Base-by-base conservation (phyloP, 192 early-diverging fungal genomes). In the Allomyces arbusculus region DNA sequence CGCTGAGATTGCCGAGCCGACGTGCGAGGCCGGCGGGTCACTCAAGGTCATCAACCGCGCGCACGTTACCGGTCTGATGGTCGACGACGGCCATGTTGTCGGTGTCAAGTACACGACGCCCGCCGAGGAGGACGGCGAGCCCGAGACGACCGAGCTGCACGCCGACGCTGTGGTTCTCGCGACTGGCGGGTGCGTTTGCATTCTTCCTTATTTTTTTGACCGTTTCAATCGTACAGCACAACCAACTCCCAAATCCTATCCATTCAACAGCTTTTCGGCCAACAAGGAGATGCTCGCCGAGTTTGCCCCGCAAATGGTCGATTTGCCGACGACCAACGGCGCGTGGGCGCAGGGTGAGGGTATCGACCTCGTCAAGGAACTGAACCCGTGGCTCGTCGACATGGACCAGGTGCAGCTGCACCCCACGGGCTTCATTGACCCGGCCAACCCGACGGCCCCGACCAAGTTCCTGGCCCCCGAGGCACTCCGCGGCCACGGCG, bases 381-480 rank as follows among this genome's bases (percentile, higher is more conserved):
- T 84, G 63, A 92, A 92, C 44, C 90, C 84, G 24, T 88, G 87
- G 78, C 82, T 86, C 63, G 86, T 94, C 65, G 91, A 93, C 78
- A 86, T 97, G 84, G 90, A 97, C 67, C 93, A 90, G 75, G 89
- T 97, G 63, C 94, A 97, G 76, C 90, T 97, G 43, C 91, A 97
- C 71, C 94, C 94, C n/a, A 97, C 94, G 28, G 94, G 94, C 69
- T 79, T 94, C 65, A 91, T 96, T 44, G 88, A 91, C 69, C 86
- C 87, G 61, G 81, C 80, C n/a, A 89, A 93, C 44, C 91, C 91
- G 19, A 80, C 88, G 69, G 88, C 88, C 64, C 88, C 90, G 69
- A 87, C 91, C 72, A 93, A 92, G 84, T 91, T 96, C 74, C 77
- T 96, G 70, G 94, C 94, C 50, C 92, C 94, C 23, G 94, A 96